A percentile compares a stretch with the other conserved stretches of the same genome.
phyloP scores from a whole-genome alignment of 2,329 filamentous ascomycete genomes.

The Sarocladium oryzae region DNA sequence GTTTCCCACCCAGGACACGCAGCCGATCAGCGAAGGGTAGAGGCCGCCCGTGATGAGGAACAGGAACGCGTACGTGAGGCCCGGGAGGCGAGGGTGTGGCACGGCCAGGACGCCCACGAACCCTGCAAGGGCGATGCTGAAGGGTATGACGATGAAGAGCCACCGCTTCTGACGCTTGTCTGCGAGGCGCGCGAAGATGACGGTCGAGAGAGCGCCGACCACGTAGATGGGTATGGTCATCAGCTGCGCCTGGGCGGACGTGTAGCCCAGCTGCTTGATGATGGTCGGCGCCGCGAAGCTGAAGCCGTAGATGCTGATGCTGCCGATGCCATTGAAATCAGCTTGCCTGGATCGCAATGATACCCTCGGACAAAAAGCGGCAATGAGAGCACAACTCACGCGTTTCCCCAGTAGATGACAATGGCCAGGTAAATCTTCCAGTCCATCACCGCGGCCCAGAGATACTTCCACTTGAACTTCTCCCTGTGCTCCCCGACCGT shows the following conservation, averaged over 20 bases:
- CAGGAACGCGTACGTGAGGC: constrained; percentile 21
- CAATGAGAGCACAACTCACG: constrained; percentile 10
- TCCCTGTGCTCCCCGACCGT: constrained; percentile 7
- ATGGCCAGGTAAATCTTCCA: constrained; percentile 34
- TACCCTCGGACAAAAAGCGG: neutral
- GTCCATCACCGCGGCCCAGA: constrained; percentile 26
- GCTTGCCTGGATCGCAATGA: too few species aligned
- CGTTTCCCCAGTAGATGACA: constrained; percentile 30
- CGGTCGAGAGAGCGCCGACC: constrained; percentile 10
- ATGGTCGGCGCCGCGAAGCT: constrained; percentile 29
- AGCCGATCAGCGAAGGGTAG: constrained; percentile 23
- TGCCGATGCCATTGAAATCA: too few species aligned
- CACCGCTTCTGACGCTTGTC: constrained; percentile 11
- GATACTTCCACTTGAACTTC: constrained; percentile 10
- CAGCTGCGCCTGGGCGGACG: constrained; percentile 20
- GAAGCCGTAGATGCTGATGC: constrained; percentile 25
- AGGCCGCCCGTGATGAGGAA: constrained; percentile 18
- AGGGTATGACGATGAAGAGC: constrained; percentile 12
- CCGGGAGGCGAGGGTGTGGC: constrained; percentile 16
- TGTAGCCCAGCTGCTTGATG: constrained; percentile 33
- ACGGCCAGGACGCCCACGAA: constrained; percentile 13
- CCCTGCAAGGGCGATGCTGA: constrained; percentile 11
- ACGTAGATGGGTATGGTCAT: constrained; percentile 12
- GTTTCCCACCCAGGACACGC: constrained; percentile 13
- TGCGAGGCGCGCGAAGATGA: constrained; percentile 10